Conservation (phyloP, 1,284 basidiomycete species). For the Sparassis latifolia region DNA sequence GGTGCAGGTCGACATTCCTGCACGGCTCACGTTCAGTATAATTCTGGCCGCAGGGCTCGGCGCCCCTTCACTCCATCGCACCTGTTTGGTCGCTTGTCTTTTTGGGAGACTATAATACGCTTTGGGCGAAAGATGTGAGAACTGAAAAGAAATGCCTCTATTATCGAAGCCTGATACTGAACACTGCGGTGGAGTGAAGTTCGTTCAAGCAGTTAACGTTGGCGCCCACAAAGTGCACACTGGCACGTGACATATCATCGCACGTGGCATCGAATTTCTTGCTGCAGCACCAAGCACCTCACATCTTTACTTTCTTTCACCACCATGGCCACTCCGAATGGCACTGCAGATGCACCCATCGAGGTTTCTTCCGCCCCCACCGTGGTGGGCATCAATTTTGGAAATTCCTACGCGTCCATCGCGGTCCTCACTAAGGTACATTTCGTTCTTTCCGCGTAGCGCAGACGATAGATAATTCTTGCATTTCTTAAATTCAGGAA, state of each 20-base stretch:
- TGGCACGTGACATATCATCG: neutral
- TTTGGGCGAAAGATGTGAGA: too few species aligned
- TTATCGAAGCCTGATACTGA: too few species aligned
- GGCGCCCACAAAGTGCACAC: slow-evolving; percentile 1
- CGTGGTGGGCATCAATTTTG: slow-evolving; percentile 94
- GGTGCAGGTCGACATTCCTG: slow-evolving; percentile 15
- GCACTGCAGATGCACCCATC: slow-evolving; percentile 30
- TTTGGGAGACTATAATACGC: too few species aligned
- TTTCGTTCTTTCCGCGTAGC: neutral
- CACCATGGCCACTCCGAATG: slow-evolving; percentile 31
- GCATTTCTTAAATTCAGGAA: slow-evolving; percentile 45
- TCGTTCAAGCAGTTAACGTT: too few species aligned
- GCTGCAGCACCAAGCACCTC: too few species aligned
- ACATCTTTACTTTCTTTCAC: neutral
- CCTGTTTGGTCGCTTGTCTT: too few species aligned
- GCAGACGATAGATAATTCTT: neutral
- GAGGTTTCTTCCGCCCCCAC: slow-evolving; percentile 36
- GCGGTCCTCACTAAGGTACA: slow-evolving; percentile 90
- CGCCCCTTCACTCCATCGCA: too few species aligned
- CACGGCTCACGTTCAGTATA: neutral
- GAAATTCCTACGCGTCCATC: slow-evolving; percentile 93
- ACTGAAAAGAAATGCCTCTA: too few species aligned
- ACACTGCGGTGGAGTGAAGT: too few species aligned
- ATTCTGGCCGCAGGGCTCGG: too few species aligned
- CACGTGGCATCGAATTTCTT: neutral